Evolutionary conservation across 2,329 filamentous ascomycete genomes (phyloP).

Genomic region (Botrytis paeoniae): DNA sequence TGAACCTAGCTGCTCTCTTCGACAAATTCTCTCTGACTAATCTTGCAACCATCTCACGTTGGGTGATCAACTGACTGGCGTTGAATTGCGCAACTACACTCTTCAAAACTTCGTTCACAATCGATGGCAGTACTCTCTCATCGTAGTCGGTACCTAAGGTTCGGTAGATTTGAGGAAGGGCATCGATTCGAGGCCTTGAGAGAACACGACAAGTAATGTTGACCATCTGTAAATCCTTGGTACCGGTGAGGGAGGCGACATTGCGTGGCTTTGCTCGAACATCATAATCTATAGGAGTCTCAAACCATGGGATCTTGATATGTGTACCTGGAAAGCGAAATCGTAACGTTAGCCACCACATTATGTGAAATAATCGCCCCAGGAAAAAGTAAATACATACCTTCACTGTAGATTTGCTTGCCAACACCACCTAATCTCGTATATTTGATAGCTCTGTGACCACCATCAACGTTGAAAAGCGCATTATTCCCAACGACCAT

Average conservation of each 20-base stretch:
- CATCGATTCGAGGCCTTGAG: constrained; percentile 80
- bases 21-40: constrained; percentile 92
- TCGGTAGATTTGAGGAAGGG: constrained; percentile 94
- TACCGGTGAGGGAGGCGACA: constrained; percentile 93
- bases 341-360: constrained; percentile 23
- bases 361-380: no score
- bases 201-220: constrained; percentile 99
- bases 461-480: constrained; percentile 87
- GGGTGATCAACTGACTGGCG: constrained; percentile 94
- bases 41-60: constrained; percentile 92
- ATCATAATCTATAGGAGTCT: constrained; percentile 95
- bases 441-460: constrained; percentile 98
- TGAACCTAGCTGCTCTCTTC: constrained; percentile 88
- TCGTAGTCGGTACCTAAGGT: constrained; percentile 96
- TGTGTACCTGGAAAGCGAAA: constrained; percentile 69
- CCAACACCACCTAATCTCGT: constrained; percentile 86
- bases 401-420: constrained; percentile 96
- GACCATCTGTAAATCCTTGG: constrained; percentile 99
- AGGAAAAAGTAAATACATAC: constrained; percentile 45
- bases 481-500: constrained; percentile 54
- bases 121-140: constrained; percentile 92
- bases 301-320: constrained; percentile 92
- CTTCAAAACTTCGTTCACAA: constrained; percentile 98
- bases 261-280: constrained; percentile 97
- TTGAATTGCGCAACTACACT: constrained; percentile 99